Evolutionary conservation across 208 protist species (phyloP), one percentile per base, ranked within the genome.

Genomic region (Blechomonas ayalai): DNA sequence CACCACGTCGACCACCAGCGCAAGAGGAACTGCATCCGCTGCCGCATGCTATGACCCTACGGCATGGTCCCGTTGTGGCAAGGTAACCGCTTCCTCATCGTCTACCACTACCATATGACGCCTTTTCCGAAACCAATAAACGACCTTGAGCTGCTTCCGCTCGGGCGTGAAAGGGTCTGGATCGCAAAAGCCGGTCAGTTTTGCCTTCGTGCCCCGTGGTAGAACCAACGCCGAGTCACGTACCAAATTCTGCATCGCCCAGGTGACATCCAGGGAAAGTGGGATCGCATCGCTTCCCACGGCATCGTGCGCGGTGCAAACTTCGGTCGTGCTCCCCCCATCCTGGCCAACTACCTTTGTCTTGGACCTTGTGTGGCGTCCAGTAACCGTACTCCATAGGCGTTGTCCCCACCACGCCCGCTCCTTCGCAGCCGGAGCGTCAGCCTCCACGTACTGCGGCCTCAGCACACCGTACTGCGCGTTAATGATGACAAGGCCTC

Each of bases 141-240:
- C 60, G 50, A 94, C 73, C 52, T 82, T 86, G 25, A 94, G 61
- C 50, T 78, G 46, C 54, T 94, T 90, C 44, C 52, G 24, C 64
- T 91, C 82, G n/a, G 60, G 59, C 18, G 84, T 85, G 72, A 76
- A 88, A 25, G 86, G 86, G 50, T 91, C 80, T 0, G 86, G 82
- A 37, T 94, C 80, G 46, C 67, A 88, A 69, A 94, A 91, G 36
- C 86, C 86, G 2, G 82, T 71, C 1, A 94, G 59, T 32, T 55
- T 63, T 27, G 65, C 73, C 56, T 89, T 90, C 16, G 71, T 71
- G 23, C 74, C 86, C 3, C 33, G 58, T 16, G 82, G 82, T 20
- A 94, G 73, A 35, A 59, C 51, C 43, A 93, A 60, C 16, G 73
- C 65, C 2, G 85, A 88, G 48, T 90, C 80, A 4, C 67, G 80